Evolutionary conservation across 805 yeast genomes (phyloP), one percentile per base, ranked within the genome.

Genomic region (Barnettozyma siamensis): DNA sequence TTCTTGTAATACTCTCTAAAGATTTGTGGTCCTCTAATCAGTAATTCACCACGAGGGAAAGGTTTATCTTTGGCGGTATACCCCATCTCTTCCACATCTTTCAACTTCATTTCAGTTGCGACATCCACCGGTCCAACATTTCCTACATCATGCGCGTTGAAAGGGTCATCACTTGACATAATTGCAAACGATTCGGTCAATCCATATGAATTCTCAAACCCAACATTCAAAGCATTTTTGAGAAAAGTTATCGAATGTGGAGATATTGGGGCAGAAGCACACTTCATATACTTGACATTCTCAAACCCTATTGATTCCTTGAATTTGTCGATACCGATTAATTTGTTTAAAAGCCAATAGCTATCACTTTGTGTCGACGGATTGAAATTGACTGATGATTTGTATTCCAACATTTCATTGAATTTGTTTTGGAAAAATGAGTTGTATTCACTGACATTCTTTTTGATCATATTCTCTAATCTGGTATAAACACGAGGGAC

Each of bases 131-230:
- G 62, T 6, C 76, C 79, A 45, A 67, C 62, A 28, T 72, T 64
- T 31, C 72, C 70, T 40, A 29, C 60, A 52, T 24, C 62, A 47
- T 17, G 15, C 11, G 24, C 16, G 33, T 71, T 77, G 43, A 49
- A 64, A 7, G 63, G 61, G 35, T 57, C 58, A 10, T 70, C 58
- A 10, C 67, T 48, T 18, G 67, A 59, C 39, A 72, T 54, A 4
- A 80, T 82, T 2, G 83, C 84, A 52, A 78, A 73, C 13, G 80
- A 67, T 58, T 80, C 88, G 6, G 85, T 78, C 45, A 76, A 62
- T 4, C 86, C 85, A 58, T 76, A 76, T 13, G 81, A 81, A 51
- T 75, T 78, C 11, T 62, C 46, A 45, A 75, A 54, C 2, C 65
- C 55, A 27, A 68, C 53, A 32, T 70, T 69, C 34, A 80, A 64